These are phyloP conservation scores for Pythium insidiosum DNA, from an alignment of 352 stramenopile species.

Conservation along the genomic window DNA sequence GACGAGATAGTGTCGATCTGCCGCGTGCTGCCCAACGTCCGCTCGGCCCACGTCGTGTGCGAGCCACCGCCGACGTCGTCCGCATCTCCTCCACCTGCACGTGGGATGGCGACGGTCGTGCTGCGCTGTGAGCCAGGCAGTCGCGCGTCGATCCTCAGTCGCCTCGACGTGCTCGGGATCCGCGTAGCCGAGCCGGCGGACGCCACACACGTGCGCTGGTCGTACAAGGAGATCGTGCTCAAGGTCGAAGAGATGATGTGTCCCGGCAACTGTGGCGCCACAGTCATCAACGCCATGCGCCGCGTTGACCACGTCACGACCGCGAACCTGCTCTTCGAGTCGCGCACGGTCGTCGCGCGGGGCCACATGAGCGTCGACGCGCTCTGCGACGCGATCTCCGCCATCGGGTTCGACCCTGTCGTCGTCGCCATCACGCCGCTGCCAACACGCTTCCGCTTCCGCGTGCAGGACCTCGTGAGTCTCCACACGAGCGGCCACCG, in stretches of 20 bases:
- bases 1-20: no score
- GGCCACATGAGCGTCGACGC: conserved; percentile 33
- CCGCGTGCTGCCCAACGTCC: no score
- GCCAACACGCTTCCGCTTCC: conserved; percentile 45
- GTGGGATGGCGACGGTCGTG: no score
- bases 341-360: conserved; percentile 44
- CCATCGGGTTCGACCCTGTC: conserved; percentile 52
- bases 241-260: conserved; percentile 79
- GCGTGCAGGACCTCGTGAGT: conserved; percentile 27
- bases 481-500: conserved; percentile 6
- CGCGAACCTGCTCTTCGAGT: conserved; percentile 46
- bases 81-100: no score
- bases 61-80: no score
- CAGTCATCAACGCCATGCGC: conserved; percentile 50
- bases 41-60: no score
- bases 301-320: conserved; percentile 36
- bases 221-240: conserved; percentile 55
- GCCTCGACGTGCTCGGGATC: no score
- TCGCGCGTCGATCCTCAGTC: conserved; percentile 15
- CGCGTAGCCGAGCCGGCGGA: no score
- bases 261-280: conserved; percentile 61
- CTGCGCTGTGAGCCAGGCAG: conserved; percentile 25
- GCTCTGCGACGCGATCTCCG: conserved; percentile 29
- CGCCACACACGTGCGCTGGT: conserved; percentile 29
- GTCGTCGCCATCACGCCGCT: conserved; percentile 29